Percentiles rank a stretch among this genome's conserved stretches.
phyloP scores from a whole-genome alignment of 1,139 yeast genomes.

The Oligophagozyma castellii region DNA sequence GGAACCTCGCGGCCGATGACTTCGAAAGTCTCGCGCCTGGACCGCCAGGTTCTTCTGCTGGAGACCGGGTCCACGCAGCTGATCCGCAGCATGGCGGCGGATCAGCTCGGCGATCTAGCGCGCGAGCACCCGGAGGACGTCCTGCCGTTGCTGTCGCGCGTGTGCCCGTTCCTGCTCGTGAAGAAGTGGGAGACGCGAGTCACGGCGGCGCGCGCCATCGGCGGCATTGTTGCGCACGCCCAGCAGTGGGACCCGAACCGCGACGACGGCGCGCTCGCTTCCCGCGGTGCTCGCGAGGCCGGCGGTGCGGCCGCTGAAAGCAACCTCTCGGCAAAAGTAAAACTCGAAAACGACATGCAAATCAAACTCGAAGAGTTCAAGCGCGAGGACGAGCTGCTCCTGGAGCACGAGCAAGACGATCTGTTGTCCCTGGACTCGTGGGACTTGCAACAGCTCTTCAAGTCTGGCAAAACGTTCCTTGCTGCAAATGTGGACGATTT shows the following conservation, averaged over 20 bases:
- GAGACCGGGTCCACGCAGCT: slow-evolving; percentile 94
- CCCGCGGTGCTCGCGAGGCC: slow-evolving; percentile 3
- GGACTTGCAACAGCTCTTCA: slow-evolving; percentile 49
- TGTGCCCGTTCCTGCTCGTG: slow-evolving; percentile 75
- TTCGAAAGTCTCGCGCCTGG: slow-evolving; percentile 35
- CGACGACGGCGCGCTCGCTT: slow-evolving; percentile 3
- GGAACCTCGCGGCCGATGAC: too few relatives aligned
- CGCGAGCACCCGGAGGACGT: slow-evolving; percentile 92
- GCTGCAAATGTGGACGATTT: slow-evolving; percentile 54
- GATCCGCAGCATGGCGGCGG: slow-evolving; percentile 93
- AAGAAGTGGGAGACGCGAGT: slow-evolving; percentile 93
- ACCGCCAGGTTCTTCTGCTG: slow-evolving; percentile 60
- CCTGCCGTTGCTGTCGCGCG: slow-evolving; percentile 69
- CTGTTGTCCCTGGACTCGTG: slow-evolving; percentile 49
- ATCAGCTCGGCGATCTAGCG: slow-evolving; percentile 88
- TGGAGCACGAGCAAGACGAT: slow-evolving; percentile 35
- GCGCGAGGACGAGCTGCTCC: slow-evolving; percentile 22
- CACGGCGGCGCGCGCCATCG: slow-evolving; percentile 89
- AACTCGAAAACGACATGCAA: slow-evolving; percentile 22
- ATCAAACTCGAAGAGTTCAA: slow-evolving; percentile 27
- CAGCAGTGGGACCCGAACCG: slow-evolving; percentile 74
- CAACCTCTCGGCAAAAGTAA: slow-evolving; percentile 14
- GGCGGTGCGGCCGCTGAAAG: slow-evolving; percentile 6
- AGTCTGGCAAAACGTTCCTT: slow-evolving; percentile 55
- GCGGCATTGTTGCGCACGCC: slow-evolving; percentile 77